Base-by-base conservation (phyloP, 805 yeast genomes). In the Ogataea zsoltii region DNA sequence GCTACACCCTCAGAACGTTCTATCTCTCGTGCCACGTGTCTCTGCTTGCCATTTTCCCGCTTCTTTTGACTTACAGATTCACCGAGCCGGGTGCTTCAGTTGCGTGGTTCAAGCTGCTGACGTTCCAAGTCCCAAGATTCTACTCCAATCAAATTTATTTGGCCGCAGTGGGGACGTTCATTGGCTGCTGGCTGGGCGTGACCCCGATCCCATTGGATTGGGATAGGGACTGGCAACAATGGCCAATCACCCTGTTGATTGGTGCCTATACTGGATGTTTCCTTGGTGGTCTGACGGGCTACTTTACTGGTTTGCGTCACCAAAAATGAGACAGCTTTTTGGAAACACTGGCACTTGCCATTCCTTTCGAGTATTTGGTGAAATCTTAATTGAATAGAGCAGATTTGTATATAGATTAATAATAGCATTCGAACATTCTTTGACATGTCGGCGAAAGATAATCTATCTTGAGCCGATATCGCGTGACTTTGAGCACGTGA, bases 151-250 rank as follows among this genome's bases (percentile, higher is more conserved):
- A 62, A 37, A 56, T 70, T n/a, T 74, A 70, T 44, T 58, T 66
- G 28, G 69, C 69, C 2, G 57, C 74, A 4, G 42, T 74, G 10
- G 79, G 78, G 4, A 65, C 72, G 0, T 51, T 72, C 32, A 32
- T 85, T 10, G 96, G 97, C 1, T 81, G 91, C 6, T 92, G 98
- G 98, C 54, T 89, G 1, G 97, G 98, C 13, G 96, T 92, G 2
- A 65, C 88, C 30, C 98, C 96, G 1, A 90, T 94, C 47, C 97
- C 98, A 0, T 72, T 94, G 48, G 99, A 92, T 65, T 92, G 99
- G 99, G 99, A 92, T 63, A 76, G 98, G 57, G 88, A 85, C 19
- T 92, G 99, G 99, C 99, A 92, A 66, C 76, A 74, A 42, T 92
- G 97, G 95, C 99, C 99, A 6, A 79, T 89, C 43, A 92, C 98